Evolutionary conservation across 305 asterid species (phyloP).

Genomic region (Ajuga reptans): DNA sequence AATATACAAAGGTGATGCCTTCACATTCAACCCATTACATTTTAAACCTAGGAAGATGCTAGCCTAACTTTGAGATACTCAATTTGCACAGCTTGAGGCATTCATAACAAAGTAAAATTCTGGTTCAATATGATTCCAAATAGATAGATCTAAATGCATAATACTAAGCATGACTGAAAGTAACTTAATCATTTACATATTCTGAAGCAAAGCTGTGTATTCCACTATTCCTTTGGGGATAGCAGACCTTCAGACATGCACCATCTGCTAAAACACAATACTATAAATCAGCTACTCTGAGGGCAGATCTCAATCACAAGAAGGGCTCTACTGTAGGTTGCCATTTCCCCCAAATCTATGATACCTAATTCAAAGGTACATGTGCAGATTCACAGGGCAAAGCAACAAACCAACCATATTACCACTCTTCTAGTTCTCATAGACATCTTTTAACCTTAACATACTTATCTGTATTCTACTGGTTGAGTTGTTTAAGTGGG

Average conservation of each 20-base stretch:
- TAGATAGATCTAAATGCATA: constrained; percentile 12
- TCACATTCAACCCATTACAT: neutral
- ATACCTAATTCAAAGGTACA: neutral
- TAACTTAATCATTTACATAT: neutral
- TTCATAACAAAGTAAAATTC: neutral
- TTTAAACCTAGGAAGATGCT: neutral
- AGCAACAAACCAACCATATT: neutral
- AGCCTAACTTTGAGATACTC: neutral
- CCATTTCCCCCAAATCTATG: neutral
- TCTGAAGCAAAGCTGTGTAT: neutral
- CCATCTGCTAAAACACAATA: constrained; percentile 6
- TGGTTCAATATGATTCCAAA: neutral
- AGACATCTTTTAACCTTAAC: neutral
- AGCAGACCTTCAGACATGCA: neutral
- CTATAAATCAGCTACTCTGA: neutral
- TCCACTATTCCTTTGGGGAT: neutral
- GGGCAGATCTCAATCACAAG: neutral
- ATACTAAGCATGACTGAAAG: neutral
- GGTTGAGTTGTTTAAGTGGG: neutral
- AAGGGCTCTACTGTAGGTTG: neutral
- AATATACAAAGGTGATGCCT: neutral
- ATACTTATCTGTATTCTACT: neutral
- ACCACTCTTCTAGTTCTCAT: neutral
- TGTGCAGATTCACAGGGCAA: neutral
- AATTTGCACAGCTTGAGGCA: neutral